phyloP scores from a whole-genome alignment of 805 yeast species.

The Yarrowia sp. region DNA sequence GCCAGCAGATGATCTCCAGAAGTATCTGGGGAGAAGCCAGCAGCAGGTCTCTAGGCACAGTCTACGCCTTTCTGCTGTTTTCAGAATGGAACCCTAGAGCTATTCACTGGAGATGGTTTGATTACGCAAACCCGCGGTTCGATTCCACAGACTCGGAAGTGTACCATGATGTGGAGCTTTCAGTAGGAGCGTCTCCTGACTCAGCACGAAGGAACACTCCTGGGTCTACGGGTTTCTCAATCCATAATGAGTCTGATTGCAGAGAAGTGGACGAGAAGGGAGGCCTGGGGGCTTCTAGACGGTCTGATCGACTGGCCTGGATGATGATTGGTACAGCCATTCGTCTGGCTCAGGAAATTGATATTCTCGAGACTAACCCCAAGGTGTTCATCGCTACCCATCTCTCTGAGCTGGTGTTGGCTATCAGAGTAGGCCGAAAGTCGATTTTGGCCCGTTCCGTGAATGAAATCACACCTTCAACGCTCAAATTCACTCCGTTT shows the following conservation, averaged over 20 bases:
- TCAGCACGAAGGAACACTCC: slow-evolving; percentile 7
- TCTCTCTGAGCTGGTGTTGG: slow-evolving; percentile 75
- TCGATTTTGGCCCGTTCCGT: slow-evolving; percentile 70
- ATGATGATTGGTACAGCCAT: slow-evolving; percentile 87
- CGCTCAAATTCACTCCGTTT: slow-evolving; percentile 52
- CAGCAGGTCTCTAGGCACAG: slow-evolving; percentile 81
- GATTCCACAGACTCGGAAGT: slow-evolving; percentile 29
- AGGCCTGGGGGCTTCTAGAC: slow-evolving; percentile 78
- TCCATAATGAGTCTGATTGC: neutral
- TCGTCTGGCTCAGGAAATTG: slow-evolving; percentile 82
- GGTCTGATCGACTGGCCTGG: slow-evolving; percentile 91
- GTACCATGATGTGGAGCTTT: slow-evolving; percentile 25
- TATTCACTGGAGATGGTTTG: slow-evolving; percentile 83
- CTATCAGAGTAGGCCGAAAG: slow-evolving; percentile 75
- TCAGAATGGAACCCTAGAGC: slow-evolving; percentile 97
- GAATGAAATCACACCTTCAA: slow-evolving; percentile 50
- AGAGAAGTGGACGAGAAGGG: slow-evolving; percentile 50
- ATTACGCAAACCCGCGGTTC: slow-evolving; percentile 51
- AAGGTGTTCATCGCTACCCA: slow-evolving; percentile 81
- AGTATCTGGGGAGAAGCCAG: slow-evolving; percentile 94
- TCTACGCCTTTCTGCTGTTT: slow-evolving; percentile 75
- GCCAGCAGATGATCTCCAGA: slow-evolving; percentile 75
- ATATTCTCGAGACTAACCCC: slow-evolving; percentile 69
- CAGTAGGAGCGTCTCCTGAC: slow-evolving; percentile 6
- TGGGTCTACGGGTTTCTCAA: neutral